Percentiles rank a stretch among this genome's conserved stretches.
These are phyloP conservation scores for Cryptosporidium sp. DNA, from an alignment of 169 alveolate species.

Conservation along the genomic window DNA sequence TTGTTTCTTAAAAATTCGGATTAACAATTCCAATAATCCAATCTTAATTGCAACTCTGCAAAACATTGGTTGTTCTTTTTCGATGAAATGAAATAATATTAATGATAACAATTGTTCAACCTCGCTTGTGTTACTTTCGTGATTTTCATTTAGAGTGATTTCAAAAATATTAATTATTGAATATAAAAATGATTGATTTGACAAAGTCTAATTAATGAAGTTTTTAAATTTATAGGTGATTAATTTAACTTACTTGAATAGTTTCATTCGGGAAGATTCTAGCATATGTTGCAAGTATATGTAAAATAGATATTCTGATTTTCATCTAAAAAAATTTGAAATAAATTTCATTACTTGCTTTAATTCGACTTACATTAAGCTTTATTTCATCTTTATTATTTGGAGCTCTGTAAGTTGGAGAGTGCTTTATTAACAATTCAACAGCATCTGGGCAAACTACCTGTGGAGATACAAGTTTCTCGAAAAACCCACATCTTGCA, in stretches of 20 bases:
- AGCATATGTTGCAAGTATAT: slow-evolving; percentile 28
- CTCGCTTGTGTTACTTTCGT: slow-evolving; percentile 38
- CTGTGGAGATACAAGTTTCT: slow-evolving; percentile 26
- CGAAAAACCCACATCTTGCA: slow-evolving; percentile 67
- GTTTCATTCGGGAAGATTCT: slow-evolving; percentile 10
- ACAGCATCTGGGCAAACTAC: slow-evolving; percentile 63
- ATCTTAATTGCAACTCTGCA: slow-evolving; percentile 64
- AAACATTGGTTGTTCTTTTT: slow-evolving; percentile 63
- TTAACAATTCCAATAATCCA: slow-evolving; percentile 39
- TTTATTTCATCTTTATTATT: neutral
- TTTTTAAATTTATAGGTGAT: neutral
- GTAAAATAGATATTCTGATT: slow-evolving; percentile 30
- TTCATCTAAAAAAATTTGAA: slow-evolving; percentile 1
- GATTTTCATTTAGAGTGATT: slow-evolving; percentile 24
- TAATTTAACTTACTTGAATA: slow-evolving; percentile 40
- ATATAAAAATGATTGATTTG: slow-evolving; percentile 52
- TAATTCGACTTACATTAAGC: neutral
- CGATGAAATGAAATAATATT: slow-evolving; percentile 33
- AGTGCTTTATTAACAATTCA: slow-evolving; percentile 20
- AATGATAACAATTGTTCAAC: slow-evolving; percentile 29
- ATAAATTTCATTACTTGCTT: neutral
- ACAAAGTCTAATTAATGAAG: slow-evolving; percentile 23
- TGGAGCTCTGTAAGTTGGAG: neutral
- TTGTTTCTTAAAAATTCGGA: neutral
- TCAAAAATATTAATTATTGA: slow-evolving; percentile 24